Evolutionary conservation across 768 basidiomycete species (phyloP), one percentile per base, ranked within the genome.

Genomic region (Termitomyces sp.): DNA sequence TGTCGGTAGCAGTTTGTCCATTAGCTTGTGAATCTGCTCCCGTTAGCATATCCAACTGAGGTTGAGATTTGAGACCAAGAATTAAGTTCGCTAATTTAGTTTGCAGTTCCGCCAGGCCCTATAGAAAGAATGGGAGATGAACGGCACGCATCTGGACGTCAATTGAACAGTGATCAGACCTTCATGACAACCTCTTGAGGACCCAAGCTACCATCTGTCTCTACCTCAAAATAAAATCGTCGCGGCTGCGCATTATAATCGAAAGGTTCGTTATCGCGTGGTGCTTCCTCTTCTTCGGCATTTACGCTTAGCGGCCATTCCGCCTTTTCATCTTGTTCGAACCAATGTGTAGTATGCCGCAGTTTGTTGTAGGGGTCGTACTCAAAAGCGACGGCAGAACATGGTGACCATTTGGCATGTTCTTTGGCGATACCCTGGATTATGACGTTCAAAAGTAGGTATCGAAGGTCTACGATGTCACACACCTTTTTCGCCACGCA

Each of bases 331-430:
- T 95, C 86, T 23, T 77, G 80, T 72, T 99, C 97, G 68, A 80
- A 92, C 97, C 97, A 98, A 71, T 97, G 85, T 2, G 89, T 85
- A 3, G 97, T 98, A 73, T 99, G 97, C 53, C 95, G 85, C 32
- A 99, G 79, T 71, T 94, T 94, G 75, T 99, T 99, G 77, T 98
- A 82, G 12, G 97, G 97, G 71, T 99, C 97, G 61, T 99, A 99
- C 75, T 99, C 97, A 62, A 96, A 98, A 8, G 88, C 85, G 17
- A 99, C 87, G 8, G 97, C 94, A 1, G 94, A 90, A 59, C 95
- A 91, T 12, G 97, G 96, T 0, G 94, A 96, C 93, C 96, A 99
- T 74, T 99, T 99, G 12, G 97, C 95, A 68, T 99, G 97, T 69
- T 97, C 94, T 77, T 98, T 98, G 4, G 96, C 94, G 58, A 97